phyloP scores from a whole-genome alignment of 106 monocot genomes.

The Apostasia shenzhenica region DNA sequence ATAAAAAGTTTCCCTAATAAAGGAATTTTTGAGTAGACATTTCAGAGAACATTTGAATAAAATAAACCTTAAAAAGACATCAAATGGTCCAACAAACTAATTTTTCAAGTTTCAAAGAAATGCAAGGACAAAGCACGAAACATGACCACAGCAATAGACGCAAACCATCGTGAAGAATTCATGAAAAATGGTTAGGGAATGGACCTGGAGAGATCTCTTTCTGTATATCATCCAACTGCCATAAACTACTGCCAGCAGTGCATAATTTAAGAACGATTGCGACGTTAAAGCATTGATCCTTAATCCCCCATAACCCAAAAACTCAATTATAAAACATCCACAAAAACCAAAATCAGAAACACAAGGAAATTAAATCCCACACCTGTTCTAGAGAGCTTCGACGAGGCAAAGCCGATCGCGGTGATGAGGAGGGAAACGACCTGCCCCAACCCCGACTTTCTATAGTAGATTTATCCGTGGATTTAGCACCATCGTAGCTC shows the following conservation, averaged over 20 bases:
- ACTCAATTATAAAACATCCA: not conserved
- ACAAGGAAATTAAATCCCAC: not conserved
- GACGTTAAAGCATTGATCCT: slow-evolving; percentile 84
- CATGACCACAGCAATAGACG: too few species aligned
- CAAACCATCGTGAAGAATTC: too few species aligned
- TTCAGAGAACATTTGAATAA: too few species aligned
- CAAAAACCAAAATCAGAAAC: not conserved
- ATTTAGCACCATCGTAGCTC: too few species aligned
- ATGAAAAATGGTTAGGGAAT: not conserved
- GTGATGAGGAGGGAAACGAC: slow-evolving; percentile 79
- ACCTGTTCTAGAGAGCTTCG: slow-evolving; percentile 85
- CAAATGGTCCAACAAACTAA: too few species aligned
- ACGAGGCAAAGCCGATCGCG: slow-evolving; percentile 80
- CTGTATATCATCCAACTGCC: slow-evolving; percentile 43
- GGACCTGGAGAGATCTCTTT: slow-evolving; percentile 49
- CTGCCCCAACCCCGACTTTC: slow-evolving; percentile 66
- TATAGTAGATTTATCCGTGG: too few species aligned
- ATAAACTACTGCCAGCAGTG: slow-evolving; percentile 55
- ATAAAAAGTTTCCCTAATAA: too few species aligned
- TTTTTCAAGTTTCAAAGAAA: too few species aligned
- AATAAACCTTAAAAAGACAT: too few species aligned
- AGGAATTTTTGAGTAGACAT: too few species aligned
- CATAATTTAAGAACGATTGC: slow-evolving; percentile 88
- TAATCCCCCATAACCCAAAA: slow-evolving; percentile 18
- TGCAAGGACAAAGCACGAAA: too few species aligned